Evolutionary conservation across 2,329 filamentous ascomycete species (phyloP), one percentile per base, ranked within the genome.

Genomic region (Hypoxylon sp.): DNA sequence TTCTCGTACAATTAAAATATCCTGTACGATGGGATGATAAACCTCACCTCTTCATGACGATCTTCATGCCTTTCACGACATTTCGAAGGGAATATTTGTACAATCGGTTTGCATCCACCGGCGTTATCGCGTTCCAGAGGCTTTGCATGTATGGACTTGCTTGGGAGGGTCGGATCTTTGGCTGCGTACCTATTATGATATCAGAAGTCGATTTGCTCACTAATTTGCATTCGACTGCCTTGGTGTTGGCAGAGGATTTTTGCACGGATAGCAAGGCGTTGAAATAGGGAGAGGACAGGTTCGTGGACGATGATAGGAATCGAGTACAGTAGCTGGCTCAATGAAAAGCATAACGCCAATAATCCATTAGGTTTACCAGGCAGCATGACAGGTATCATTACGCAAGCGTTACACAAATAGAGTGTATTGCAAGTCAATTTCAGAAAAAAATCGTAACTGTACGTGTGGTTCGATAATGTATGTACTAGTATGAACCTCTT

Each of bases 71-170:
- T 51, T 64, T 66, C 48, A 60, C 63, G 61, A 63, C 50, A 71
- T 75, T 29, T 67, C 46, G 46, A 71, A 67, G 52, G 68, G 67
- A 59, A 66, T 66, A 48, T 62, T 59, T 65, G 57, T 63, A 71
- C 66, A 69, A 61, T 71, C 71, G 66, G 39, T 72, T 74, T 72
- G 73, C 73, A 75, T 75, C 57, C 59, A 68, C 37, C 22, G 73
- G 74, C 73, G 73, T 74, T 74, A 53, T 58, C 44, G 24, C 47
- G 64, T 68, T 69, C 33, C 47, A 51, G 9, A 47, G 60, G 53
- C 62, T 68, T 63, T 47, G 59, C 69, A 69, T 74, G 69, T 73
- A 75, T 13, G 57, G 59, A 37, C 39, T 33, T 61, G 47, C 44
- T 50, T 59, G 58, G 44, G 37, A 29, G 13, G 22, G 47, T 55